phyloP scores from a whole-genome alignment of 176 grass and related monocot genomes.

The Aegilops tauschii region DNA sequence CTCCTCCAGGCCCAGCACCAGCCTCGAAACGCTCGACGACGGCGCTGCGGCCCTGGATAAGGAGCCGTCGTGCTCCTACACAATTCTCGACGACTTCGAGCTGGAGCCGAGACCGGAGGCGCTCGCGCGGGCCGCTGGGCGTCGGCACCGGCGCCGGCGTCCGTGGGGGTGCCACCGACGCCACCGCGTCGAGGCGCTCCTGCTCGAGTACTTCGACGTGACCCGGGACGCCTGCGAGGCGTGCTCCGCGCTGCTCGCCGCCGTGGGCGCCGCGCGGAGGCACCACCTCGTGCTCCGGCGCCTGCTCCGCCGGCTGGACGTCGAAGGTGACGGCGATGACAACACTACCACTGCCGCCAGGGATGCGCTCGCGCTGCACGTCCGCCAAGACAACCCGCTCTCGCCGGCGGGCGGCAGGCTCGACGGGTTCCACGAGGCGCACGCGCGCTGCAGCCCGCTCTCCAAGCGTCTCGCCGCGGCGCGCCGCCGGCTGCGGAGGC shows the following conservation, averaged over 20 bases:
- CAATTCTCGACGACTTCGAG: slow-evolving; percentile 35
- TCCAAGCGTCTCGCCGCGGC: slow-evolving; percentile 32
- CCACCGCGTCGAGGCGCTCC: slow-evolving; percentile 16
- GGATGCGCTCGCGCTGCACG: slow-evolving; percentile 34
- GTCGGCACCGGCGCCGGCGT: neutral
- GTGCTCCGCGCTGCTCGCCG: slow-evolving; percentile 53
- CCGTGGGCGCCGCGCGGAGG: slow-evolving; percentile 39
- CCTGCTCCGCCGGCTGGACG: slow-evolving; percentile 39
- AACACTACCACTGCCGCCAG: neutral
- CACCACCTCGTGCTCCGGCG: slow-evolving; percentile 52
- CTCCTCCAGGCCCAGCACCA: neutral
- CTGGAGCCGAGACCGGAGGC: slow-evolving; percentile 60
- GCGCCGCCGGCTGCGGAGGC: slow-evolving; percentile 24
- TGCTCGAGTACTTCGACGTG: slow-evolving; percentile 73
- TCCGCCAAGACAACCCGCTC: slow-evolving; percentile 62
- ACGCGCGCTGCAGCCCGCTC: slow-evolving; percentile 43
- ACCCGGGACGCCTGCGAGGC: slow-evolving; percentile 60
- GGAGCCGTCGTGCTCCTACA: slow-evolving; percentile 40
- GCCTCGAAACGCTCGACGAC: neutral
- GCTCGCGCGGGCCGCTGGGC: slow-evolving; percentile 2
- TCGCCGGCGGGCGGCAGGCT: slow-evolving; percentile 5
- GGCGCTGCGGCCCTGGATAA: neutral
- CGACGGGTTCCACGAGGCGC: slow-evolving; percentile 37
- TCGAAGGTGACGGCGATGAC: neutral
- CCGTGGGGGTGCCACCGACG: neutral